These are phyloP conservation scores for Macrophomina phaseolina DNA, from an alignment of 2,329 filamentous ascomycete species.

Conservation along the genomic window DNA sequence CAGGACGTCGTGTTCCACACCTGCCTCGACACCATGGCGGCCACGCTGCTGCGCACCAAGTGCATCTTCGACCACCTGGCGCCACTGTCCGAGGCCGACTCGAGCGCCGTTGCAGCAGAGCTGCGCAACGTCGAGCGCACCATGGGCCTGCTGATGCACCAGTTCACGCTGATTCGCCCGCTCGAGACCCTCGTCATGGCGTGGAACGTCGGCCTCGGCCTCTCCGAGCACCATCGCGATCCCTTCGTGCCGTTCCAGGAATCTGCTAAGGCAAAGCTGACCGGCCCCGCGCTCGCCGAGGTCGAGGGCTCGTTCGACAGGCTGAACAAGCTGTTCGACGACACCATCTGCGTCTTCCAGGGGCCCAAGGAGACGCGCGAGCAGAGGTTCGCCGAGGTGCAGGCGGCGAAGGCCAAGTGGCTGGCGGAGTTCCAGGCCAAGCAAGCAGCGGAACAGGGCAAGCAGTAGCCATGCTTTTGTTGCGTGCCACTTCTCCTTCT, in stretches of 20 bases:
- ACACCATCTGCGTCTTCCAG: neutral
- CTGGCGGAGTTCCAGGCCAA: too few relatives aligned
- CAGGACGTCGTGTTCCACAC: neutral
- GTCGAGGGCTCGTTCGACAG: neutral
- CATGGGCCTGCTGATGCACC: neutral
- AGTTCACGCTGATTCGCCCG: neutral
- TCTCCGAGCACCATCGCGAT: neutral
- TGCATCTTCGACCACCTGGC: neutral
- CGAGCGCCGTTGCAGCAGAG: neutral
- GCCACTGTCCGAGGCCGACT: neutral
- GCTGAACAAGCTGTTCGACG: neutral
- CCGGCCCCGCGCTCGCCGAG: neutral
- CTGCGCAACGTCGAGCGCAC: neutral
- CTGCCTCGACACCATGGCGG: neutral
- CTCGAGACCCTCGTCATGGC: neutral
- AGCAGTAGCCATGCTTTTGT: neutral
- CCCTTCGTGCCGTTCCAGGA: neutral
- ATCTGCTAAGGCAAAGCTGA: neutral
- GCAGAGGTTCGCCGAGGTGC: too few relatives aligned
- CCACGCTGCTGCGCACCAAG: neutral
- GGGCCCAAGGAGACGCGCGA: neutral
- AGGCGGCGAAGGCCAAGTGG: too few relatives aligned
- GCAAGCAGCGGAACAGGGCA: too few relatives aligned
- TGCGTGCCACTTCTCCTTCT: too few relatives aligned
- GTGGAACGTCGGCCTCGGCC: neutral